Evolutionary conservation across 139 green algal genomes (phyloP).

Genomic region (Chlorokybus atmophyticus): DNA sequence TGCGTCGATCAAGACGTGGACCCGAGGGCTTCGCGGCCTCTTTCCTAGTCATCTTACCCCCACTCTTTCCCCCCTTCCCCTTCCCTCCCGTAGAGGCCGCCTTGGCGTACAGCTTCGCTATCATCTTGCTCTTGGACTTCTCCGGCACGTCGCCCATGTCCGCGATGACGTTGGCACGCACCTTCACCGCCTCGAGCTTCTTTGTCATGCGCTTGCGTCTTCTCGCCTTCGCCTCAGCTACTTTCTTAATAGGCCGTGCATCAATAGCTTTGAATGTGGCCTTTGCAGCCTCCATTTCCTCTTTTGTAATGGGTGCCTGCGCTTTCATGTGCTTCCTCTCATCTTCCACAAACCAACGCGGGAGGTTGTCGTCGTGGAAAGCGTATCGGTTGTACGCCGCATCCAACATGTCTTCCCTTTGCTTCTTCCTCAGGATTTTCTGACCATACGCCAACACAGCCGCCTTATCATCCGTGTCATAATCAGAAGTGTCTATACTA

Average conservation of each 20-base stretch:
- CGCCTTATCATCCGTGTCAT: slow-evolving; percentile 26
- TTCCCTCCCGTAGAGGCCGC: too few relatives aligned
- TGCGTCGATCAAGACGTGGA: too few relatives aligned
- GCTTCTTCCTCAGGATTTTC: slow-evolving; percentile 7
- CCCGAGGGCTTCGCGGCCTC: too few relatives aligned
- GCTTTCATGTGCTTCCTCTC: slow-evolving; percentile 68
- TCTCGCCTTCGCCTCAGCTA: slow-evolving; percentile 38
- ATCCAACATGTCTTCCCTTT: slow-evolving; percentile 75
- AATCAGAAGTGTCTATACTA: too few relatives aligned
- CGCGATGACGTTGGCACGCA: too few relatives aligned
- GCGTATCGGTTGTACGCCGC: slow-evolving; percentile 82
- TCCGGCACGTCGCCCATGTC: too few relatives aligned
- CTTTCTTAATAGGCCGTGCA: slow-evolving; percentile 87
- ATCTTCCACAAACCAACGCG: slow-evolving; percentile 23
- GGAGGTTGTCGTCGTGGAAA: slow-evolving; percentile 59
- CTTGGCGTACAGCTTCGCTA: too few relatives aligned
- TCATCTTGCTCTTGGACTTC: too few relatives aligned
- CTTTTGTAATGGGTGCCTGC: slow-evolving; percentile 44
- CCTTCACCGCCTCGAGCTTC: too few relatives aligned
- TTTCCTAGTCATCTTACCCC: too few relatives aligned
- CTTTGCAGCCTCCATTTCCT: slow-evolving; percentile 71
- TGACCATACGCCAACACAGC: slow-evolving; percentile 19
- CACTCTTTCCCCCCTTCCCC: too few relatives aligned
- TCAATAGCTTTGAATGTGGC: slow-evolving; percentile 63
- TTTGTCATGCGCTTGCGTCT: too few relatives aligned